phyloP scores from a whole-genome alignment of 768 basidiomycete species.

The Russula emetica region DNA sequence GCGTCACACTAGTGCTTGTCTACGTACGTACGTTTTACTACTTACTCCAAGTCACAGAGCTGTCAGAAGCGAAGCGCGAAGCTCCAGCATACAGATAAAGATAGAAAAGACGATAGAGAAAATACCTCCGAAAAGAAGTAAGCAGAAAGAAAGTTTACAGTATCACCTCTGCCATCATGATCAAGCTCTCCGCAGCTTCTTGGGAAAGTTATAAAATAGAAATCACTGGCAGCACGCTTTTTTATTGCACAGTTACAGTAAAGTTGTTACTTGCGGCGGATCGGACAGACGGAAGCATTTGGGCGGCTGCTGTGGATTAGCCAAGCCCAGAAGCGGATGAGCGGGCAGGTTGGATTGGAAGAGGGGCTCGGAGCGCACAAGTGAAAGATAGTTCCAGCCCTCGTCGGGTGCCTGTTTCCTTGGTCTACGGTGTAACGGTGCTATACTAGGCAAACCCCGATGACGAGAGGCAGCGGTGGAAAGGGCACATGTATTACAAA shows the following conservation, averaged over 20 bases:
- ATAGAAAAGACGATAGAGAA: not conserved
- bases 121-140: not conserved
- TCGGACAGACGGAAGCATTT: too few relatives aligned
- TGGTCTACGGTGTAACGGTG: not conserved
- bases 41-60: not conserved
- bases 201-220: too few relatives aligned
- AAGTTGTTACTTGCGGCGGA: too few relatives aligned
- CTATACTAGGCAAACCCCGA: not conserved
- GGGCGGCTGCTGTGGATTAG: too few relatives aligned
- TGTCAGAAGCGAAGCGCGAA: not conserved
- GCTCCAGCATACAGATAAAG: too few relatives aligned
- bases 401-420: not conserved
- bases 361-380: not conserved
- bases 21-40: not conserved
- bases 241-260: too few relatives aligned
- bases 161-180: too few relatives aligned
- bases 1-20: not conserved
- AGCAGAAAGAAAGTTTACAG: too few relatives aligned
- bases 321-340: too few relatives aligned
- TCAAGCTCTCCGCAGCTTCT: too few relatives aligned
- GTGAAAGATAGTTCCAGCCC: not conserved
- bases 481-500: not conserved
- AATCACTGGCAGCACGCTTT: too few relatives aligned
- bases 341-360: too few relatives aligned
- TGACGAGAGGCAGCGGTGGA: not conserved